Base-by-base conservation (phyloP, 345 rosid genomes). In the Corchorus olitorius region DNA sequence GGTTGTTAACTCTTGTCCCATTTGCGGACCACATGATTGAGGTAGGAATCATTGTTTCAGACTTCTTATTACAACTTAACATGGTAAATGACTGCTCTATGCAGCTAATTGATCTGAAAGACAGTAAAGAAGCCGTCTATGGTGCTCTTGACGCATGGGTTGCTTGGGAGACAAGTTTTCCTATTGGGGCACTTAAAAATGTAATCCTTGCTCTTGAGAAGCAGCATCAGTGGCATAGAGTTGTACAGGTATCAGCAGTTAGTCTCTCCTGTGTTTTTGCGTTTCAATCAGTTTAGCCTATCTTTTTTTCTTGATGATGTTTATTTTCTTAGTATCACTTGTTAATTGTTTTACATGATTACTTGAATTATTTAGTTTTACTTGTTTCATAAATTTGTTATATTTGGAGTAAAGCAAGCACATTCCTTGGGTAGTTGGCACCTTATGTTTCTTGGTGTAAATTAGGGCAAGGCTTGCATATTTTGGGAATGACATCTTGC, bases 91-190 rank as follows among this genome's bases (percentile, higher is more conserved):
- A 48, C 65, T 56, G 33, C 75, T 74, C 22, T 64, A 1, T 76
- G 84, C 88, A 94, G 98, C 94, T 95, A 79, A 78, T 84, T 71
- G 93, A 91, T 77, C 83, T 93, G 15, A 87, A 86, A 78, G 94
- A 95, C 83, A 80, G 84, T 79, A 93, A 91, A 86, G 98, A 93
- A 81, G 90, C 89, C 50, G 86, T 95, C 46, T 95, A 95, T 79
- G 92, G 98, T 81, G 86, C 94, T 83, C 92, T 95, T 41, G 97
- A 95, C 85, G 96, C 97, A 54, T 95, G 98, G 97, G 93, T 94
- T 81, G 98, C 99, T 63, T 93, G 98, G 97, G 98, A 95, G 85
- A 89, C 82, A 33, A 87, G 80, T 16, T 95, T 95, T 83, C 99
- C 99, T 33, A 82, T 91, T 81, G 97, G 83, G 17, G 82, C 93